A percentile compares a stretch with the other conserved stretches of the same genome.
phyloP scores from a whole-genome alignment of 2,329 filamentous ascomycete species.

The Lachnellula suecica region DNA sequence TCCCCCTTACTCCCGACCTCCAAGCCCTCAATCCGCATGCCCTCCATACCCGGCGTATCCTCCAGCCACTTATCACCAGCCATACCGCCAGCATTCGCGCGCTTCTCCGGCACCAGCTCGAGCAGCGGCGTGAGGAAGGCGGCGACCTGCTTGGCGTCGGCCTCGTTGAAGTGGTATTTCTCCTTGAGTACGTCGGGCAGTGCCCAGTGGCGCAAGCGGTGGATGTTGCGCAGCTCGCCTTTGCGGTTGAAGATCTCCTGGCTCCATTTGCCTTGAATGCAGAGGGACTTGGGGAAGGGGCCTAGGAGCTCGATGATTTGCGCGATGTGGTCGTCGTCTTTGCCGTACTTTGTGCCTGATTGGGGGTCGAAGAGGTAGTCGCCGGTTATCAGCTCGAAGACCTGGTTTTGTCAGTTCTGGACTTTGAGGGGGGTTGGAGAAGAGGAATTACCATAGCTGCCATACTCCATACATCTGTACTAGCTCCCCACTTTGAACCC shows the following conservation, averaged over 20 bases:
- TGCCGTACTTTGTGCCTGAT: slow-evolving; percentile 97
- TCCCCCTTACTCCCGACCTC: slow-evolving; percentile 81
- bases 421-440: not conserved
- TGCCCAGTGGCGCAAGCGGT: slow-evolving; percentile 93
- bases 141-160: slow-evolving; percentile 75
- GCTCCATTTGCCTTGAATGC: slow-evolving; percentile 91
- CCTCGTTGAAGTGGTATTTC: slow-evolving; percentile 91
- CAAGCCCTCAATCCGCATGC: slow-evolving; percentile 69
- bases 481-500: slow-evolving; percentile 97
- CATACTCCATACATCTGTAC: slow-evolving; percentile 99
- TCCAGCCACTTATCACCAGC: slow-evolving; percentile 79
- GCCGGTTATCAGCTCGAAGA: slow-evolving; percentile 95
- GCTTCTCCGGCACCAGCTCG: slow-evolving; percentile 80
- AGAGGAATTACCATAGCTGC: slow-evolving; percentile 82
- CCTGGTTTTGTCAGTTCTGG: slow-evolving; percentile 49
- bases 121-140: slow-evolving; percentile 90
- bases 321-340: slow-evolving; percentile 98
- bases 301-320: slow-evolving; percentile 98
- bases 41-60: slow-evolving; percentile 86
- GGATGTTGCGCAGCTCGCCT: slow-evolving; percentile 95
- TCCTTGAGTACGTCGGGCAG: slow-evolving; percentile 89
- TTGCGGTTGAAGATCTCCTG: slow-evolving; percentile 99
- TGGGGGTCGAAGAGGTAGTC: slow-evolving; percentile 99
- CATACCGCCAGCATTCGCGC: slow-evolving; percentile 97
- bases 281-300: slow-evolving; percentile 88